Conservation (phyloP, 179 eudicot species). For the Vitellaria paradoxa region DNA sequence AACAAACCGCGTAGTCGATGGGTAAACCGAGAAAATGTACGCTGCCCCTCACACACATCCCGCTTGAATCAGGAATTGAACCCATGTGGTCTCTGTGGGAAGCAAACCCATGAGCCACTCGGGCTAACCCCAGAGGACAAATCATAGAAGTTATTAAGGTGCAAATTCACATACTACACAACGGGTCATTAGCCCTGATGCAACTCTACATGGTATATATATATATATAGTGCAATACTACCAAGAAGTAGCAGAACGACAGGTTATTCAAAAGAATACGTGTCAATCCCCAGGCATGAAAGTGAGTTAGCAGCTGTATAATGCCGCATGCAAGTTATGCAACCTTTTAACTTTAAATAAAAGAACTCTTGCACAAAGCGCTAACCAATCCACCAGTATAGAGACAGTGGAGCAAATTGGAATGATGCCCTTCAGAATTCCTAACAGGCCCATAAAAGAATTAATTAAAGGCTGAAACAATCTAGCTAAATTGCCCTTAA, state of each 20-base stretch:
- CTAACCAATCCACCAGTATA: background rate
- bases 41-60: no score
- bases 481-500: background rate
- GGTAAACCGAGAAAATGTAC: no score
- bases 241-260: background rate
- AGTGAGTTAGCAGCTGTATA: background rate
- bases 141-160: background rate
- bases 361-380: background rate
- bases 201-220: background rate
- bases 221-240: background rate
- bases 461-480: background rate
- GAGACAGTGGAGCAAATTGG: background rate
- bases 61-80: no score
- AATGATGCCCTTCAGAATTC: background rate
- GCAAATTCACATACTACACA: background rate
- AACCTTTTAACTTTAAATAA: background rate
- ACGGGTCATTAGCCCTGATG: background rate
- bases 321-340: background rate
- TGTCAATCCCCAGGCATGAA: background rate
- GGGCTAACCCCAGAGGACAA: no score
- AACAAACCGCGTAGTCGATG: no score
- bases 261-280: background rate
- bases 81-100: no score
- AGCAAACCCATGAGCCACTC: no score
- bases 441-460: background rate